Conservation (phyloP, 768 basidiomycete species). For the Clitopilus hobsonii region DNA sequence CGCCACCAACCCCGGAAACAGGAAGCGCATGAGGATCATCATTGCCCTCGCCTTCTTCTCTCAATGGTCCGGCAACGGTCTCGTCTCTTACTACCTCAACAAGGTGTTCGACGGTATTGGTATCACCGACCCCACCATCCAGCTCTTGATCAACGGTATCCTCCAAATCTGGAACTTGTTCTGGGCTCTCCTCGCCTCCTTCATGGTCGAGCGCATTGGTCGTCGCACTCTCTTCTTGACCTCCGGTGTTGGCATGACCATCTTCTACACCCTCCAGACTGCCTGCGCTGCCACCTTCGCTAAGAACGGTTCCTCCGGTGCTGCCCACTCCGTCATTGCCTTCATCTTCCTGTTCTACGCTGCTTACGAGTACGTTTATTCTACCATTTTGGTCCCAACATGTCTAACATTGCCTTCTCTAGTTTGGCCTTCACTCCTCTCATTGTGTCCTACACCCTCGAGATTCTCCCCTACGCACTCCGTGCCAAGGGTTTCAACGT, state of each 20-base stretch:
- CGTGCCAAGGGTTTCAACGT: conserved; percentile 85
- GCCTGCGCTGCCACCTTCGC: conserved; percentile 57
- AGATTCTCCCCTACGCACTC: conserved; percentile 78
- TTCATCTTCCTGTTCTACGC: conserved; percentile 85
- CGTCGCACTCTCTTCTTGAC: conserved; percentile 68
- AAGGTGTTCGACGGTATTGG: conserved; percentile 67
- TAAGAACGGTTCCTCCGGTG: conserved; percentile 30
- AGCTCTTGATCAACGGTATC: conserved; percentile 81
- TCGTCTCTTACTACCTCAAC: conserved; percentile 80
- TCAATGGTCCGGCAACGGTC: conserved; percentile 83
- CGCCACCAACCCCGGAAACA: conserved; percentile 63
- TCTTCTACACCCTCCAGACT: conserved; percentile 69
- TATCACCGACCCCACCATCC: conserved; percentile 52
- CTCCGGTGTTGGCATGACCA: conserved; percentile 52
- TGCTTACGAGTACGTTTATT: conserved; percentile 58
- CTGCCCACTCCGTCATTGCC: conserved; percentile 71
- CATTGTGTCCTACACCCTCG: conserved; percentile 82
- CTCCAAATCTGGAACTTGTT: conserved; percentile 78
- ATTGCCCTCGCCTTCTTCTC: conserved; percentile 79
- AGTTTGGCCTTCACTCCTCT: conserved; percentile 82
- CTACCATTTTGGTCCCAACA: background rate
- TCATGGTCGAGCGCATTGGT: conserved; percentile 61
- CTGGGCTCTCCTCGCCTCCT: conserved; percentile 55
- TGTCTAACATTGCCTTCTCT: background rate
- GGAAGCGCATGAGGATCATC: conserved; percentile 73